A percentile compares a stretch with the other conserved stretches of the same genome.
Evolutionary conservation across 169 alveolate species (phyloP).

Genomic region (Plasmodium cynomolgi): DNA sequence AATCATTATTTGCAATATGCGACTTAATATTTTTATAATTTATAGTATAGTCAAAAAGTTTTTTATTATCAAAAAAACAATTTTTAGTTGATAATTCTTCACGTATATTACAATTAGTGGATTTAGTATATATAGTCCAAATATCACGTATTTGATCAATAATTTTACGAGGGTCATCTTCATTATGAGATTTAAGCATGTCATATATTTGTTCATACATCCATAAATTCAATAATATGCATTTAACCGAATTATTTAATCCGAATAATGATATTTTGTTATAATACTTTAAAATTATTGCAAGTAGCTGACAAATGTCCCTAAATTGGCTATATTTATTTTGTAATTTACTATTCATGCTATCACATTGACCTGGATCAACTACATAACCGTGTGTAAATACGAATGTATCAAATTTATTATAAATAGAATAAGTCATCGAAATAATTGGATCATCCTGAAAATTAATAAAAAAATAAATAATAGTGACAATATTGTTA

Average conservation of each 20-base stretch:
- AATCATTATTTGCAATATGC: background rate
- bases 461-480: background rate
- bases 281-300: background rate
- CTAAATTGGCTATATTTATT: background rate
- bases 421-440: background rate
- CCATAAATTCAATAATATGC: background rate
- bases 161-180: background rate
- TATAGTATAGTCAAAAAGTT: background rate
- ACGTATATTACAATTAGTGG: background rate
- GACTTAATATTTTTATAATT: background rate
- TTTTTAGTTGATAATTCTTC: background rate
- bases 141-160: background rate
- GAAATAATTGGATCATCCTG: background rate
- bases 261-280: background rate
- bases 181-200: background rate
- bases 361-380: background rate
- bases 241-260: background rate
- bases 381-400: background rate
- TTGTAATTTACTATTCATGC: background rate
- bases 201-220: conserved; percentile 1
- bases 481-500: background rate
- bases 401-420: too few species aligned
- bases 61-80: background rate
- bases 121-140: background rate
- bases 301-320: background rate